Conservation (phyloP, 1,284 basidiomycete genomes). For the Sphagnurus paluster region DNA sequence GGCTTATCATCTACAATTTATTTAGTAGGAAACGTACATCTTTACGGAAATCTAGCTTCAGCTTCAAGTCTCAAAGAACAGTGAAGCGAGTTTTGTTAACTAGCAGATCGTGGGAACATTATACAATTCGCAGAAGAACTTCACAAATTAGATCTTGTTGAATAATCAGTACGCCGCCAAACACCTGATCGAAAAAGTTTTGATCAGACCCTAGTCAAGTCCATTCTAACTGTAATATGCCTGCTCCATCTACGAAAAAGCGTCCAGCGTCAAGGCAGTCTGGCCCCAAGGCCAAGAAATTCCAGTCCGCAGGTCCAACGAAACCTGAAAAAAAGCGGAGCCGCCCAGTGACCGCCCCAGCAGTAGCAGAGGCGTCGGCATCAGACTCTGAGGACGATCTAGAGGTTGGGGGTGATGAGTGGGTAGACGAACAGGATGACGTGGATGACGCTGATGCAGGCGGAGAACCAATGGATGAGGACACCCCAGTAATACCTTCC, state of each 20-base stretch:
- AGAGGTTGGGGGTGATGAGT: constrained; percentile 33
- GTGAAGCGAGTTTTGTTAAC: too few relatives aligned
- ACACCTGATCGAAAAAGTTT: constrained; percentile 19
- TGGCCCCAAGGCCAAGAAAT: constrained; percentile 55
- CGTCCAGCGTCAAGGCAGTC: constrained; percentile 45
- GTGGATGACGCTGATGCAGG: too few relatives aligned
- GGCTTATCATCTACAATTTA: not conserved
- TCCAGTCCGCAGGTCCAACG: constrained; percentile 33
- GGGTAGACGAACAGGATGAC: constrained; percentile 31
- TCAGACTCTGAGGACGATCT: constrained; percentile 30
- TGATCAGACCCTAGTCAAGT: constrained; percentile 5
- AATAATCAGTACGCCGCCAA: constrained; percentile 13
- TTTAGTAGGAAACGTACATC: constrained; percentile 3
- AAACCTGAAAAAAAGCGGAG: constrained; percentile 33
- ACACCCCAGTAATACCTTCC: constrained; percentile 12
- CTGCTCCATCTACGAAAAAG: constrained; percentile 40
- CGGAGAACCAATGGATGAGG: constrained; percentile 30
- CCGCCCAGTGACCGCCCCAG: constrained; percentile 47
- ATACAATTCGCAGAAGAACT: not conserved
- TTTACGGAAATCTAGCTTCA: too few relatives aligned
- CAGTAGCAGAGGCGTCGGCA: constrained; percentile 25
- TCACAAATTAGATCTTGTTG: constrained; percentile 2
- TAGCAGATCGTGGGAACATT: too few relatives aligned
- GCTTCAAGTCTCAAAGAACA: too few relatives aligned
- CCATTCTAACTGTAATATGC: constrained; percentile 4